Evolutionary conservation across 148 eudicot genomes (phyloP).

Genomic region (Fallopia convolvulus): DNA sequence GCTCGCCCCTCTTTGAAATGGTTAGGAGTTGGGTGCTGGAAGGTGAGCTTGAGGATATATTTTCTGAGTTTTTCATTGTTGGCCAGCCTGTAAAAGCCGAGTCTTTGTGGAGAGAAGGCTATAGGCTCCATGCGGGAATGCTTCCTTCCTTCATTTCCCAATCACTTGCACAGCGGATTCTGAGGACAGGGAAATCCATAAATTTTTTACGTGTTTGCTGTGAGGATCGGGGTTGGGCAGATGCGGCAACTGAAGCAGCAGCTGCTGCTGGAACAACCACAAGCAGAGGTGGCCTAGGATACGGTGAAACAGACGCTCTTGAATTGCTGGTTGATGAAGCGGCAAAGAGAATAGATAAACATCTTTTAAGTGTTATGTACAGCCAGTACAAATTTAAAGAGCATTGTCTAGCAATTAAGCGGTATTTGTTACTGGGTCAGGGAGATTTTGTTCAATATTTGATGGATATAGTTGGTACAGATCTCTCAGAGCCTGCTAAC

Average conservation of each 20-base stretch:
- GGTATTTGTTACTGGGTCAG: slow-evolving; percentile 93
- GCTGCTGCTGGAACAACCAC: slow-evolving; percentile 93
- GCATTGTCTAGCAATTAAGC: slow-evolving; percentile 91
- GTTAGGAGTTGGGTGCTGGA: slow-evolving; percentile 98
- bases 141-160: slow-evolving; percentile 96
- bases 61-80: slow-evolving; percentile 76
- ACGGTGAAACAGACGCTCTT: slow-evolving; percentile 96
- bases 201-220: slow-evolving; percentile 95
- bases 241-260: slow-evolving; percentile 94
- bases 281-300: slow-evolving; percentile 79
- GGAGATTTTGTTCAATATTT: slow-evolving; percentile 98
- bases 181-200: slow-evolving; percentile 94
- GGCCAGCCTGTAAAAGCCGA: slow-evolving; percentile 90
- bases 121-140: slow-evolving; percentile 73
- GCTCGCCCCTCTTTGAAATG: slow-evolving; percentile 97
- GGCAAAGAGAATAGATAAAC: slow-evolving; percentile 91
- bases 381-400: slow-evolving; percentile 79
- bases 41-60: slow-evolving; percentile 97
- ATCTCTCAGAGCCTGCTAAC: slow-evolving; percentile 92
- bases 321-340: slow-evolving; percentile 89
- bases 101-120: slow-evolving; percentile 97
- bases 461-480: slow-evolving; percentile 96
- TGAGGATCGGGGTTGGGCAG: slow-evolving; percentile 94
- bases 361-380: slow-evolving; percentile 71
- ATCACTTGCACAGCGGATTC: slow-evolving; percentile 76